Percentiles rank a stretch among this genome's conserved stretches.
phyloP scores from a whole-genome alignment of 192 early-diverging fungal species.

The Linnemannia zychae region DNA sequence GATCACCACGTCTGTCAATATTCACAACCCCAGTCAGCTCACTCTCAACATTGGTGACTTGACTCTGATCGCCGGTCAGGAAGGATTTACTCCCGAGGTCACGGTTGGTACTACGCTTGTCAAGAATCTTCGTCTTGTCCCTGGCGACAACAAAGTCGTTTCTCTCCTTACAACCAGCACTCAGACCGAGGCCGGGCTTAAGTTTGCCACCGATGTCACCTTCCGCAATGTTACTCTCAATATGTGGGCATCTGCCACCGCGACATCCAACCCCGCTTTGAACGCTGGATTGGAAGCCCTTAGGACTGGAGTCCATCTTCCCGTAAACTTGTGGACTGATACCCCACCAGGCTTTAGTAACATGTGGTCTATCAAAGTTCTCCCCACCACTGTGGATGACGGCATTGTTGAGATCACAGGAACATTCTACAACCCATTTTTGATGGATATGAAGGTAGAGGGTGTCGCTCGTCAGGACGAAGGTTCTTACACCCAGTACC shows the following conservation, averaged over 20 bases:
- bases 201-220: background rate
- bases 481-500: background rate
- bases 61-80: conserved; percentile 1
- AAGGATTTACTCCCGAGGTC: background rate
- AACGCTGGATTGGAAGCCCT: conserved; percentile 3
- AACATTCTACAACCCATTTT: background rate
- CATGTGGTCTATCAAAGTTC: conserved; percentile 11
- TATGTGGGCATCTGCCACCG: background rate
- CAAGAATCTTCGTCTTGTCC: conserved; percentile 7
- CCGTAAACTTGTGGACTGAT: background rate
- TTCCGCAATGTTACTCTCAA: background rate
- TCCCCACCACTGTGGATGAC: background rate
- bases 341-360: background rate
- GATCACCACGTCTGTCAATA: background rate
- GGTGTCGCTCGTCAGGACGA: background rate
- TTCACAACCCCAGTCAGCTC: conserved; percentile 51
- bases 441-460: background rate
- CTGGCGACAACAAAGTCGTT: conserved; percentile 18
- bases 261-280: conserved; percentile 19
- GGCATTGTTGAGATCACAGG: conserved; percentile 9
- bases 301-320: background rate
- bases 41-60: conserved; percentile 31
- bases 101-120: background rate
- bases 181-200: background rate
- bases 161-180: background rate